These are phyloP conservation scores for Neurospora sp. DNA, from an alignment of 2,329 filamentous ascomycete genomes.

Conservation along the genomic window DNA sequence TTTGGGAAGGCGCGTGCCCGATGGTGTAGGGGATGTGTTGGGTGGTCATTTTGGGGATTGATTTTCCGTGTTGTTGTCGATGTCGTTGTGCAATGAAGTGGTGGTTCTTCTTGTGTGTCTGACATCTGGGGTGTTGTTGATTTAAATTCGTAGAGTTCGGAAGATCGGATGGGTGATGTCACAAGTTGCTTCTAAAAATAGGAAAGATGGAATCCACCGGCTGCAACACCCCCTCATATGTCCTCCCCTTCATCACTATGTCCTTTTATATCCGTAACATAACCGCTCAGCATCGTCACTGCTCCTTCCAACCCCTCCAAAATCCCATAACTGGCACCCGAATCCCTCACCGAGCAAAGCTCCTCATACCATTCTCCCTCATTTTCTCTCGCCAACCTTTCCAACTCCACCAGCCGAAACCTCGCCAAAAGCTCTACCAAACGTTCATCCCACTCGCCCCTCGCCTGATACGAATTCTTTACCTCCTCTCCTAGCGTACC, in stretches of 20 bases:
- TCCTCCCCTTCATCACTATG: neutral
- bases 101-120: neutral
- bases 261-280: neutral
- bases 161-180: neutral
- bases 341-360: neutral
- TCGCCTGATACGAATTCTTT: no score
- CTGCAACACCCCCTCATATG: neutral
- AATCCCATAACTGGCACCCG: neutral
- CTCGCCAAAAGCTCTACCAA: no score
- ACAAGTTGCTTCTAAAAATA: neutral
- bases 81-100: neutral
- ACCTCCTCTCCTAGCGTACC: no score
- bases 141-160: neutral
- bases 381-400: neutral
- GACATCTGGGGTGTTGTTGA: neutral
- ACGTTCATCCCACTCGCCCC: no score
- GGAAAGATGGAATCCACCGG: neutral
- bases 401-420: no score
- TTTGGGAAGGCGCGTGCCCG: conserved; percentile 8
- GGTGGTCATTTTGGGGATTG: conserved; percentile 1
- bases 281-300: neutral
- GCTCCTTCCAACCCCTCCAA: neutral
- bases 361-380: neutral
- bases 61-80: neutral
- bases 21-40: conserved; percentile 2